phyloP scores from a whole-genome alignment of 331 rosid species.

The Quercus tomentella region DNA sequence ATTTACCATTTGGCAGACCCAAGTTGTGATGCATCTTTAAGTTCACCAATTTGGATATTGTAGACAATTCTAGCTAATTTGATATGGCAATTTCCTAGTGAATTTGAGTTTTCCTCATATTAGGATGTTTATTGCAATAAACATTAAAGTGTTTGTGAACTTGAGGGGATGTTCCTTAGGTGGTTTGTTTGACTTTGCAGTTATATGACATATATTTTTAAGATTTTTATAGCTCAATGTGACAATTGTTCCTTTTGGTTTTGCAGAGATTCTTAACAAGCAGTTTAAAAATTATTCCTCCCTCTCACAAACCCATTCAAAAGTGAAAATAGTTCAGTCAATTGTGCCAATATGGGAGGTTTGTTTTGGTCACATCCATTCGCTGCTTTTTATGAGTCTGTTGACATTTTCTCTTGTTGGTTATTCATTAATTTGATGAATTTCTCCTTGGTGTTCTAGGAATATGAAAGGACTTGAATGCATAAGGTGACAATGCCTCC shows the following conservation, averaged over 20 bases:
- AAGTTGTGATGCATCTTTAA: too few species aligned
- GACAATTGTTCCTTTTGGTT: conserved; percentile 16
- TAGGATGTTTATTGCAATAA: too few species aligned
- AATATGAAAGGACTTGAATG: not conserved
- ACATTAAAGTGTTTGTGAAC: too few species aligned
- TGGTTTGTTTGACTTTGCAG: too few species aligned
- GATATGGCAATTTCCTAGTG: too few species aligned
- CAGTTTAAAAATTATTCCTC: conserved; percentile 67
- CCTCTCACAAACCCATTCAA: conserved; percentile 68
- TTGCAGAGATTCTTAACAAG: conserved; percentile 75
- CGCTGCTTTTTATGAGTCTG: not conserved
- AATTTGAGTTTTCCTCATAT: too few species aligned
- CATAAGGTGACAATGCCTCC: too few species aligned
- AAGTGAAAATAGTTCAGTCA: conserved; percentile 90
- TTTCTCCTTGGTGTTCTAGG: not conserved
- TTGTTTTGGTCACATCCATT: conserved; percentile 12
- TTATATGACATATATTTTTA: not conserved
- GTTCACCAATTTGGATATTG: too few species aligned
- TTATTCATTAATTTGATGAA: not conserved
- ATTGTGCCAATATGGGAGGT: conserved; percentile 95
- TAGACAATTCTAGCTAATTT: too few species aligned
- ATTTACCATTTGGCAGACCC: too few species aligned
- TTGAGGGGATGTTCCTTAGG: too few species aligned
- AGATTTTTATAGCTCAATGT: not conserved
- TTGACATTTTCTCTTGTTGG: conserved; percentile 11